Conservation (phyloP, 2,329 filamentous ascomycete genomes). For the Epichloe gansuensis region DNA sequence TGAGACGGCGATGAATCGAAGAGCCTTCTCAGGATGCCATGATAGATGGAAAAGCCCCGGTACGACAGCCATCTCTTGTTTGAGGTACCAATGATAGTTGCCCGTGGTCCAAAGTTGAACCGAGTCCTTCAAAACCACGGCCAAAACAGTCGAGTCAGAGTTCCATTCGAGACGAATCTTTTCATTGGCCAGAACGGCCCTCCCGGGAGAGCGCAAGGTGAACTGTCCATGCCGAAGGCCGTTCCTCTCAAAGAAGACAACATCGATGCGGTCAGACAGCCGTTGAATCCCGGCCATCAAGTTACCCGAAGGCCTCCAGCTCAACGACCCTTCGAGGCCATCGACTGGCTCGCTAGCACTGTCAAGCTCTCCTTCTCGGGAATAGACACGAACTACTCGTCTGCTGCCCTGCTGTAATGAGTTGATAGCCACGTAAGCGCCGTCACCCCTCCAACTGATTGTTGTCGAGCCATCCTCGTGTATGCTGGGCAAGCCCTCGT, state of each 20-base stretch:
- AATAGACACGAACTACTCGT: conserved; percentile 80
- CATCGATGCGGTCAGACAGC: conserved; percentile 54
- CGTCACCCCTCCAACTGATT: conserved; percentile 92
- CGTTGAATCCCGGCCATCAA: conserved; percentile 79
- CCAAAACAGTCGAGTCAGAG: conserved; percentile 78
- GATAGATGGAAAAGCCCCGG: conserved; percentile 24
- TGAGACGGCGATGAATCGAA: conserved; percentile 50
- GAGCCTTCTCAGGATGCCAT: conserved; percentile 81
- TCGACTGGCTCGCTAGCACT: conserved; percentile 93
- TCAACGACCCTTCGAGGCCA: conserved; percentile 72
- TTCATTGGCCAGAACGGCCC: conserved; percentile 39
- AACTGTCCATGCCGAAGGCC: conserved; percentile 96
- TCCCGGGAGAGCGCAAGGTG: conserved; percentile 55
- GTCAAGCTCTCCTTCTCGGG: conserved; percentile 78
- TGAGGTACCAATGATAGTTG: conserved; percentile 97
- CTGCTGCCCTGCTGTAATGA: conserved; percentile 56
- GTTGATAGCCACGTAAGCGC: conserved; percentile 80
- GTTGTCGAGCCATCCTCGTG: conserved; percentile 59
- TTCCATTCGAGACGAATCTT: conserved; percentile 73
- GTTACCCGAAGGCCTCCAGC: conserved; percentile 86
- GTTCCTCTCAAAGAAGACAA: conserved; percentile 94
- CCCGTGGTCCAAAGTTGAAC: conserved; percentile 95
- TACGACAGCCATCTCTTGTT: conserved; percentile 61
- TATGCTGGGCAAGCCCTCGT: conserved; percentile 64
- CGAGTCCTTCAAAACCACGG: conserved; percentile 60